A percentile compares a stretch with the other conserved stretches of the same genome.
Evolutionary conservation across 1,284 basidiomycete species (phyloP).

Genomic region (Irpex sp.): DNA sequence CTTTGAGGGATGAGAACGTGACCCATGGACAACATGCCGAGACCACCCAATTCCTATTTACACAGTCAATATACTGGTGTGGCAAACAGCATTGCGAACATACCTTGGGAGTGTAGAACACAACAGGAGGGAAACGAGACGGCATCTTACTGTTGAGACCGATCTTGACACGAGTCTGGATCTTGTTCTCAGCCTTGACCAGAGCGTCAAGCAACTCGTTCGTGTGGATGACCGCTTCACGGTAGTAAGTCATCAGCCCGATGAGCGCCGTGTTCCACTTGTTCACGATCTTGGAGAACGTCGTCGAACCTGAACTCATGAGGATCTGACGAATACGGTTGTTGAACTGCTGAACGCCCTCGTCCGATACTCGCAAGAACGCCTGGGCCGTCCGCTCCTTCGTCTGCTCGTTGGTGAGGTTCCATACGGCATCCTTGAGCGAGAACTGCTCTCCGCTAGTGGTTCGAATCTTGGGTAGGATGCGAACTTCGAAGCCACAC

Average conservation of each 20-base stretch:
- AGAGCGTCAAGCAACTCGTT: constrained; percentile 92
- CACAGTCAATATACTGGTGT: constrained; percentile 9
- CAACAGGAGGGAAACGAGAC: constrained; percentile 94
- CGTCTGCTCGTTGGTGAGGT: constrained; percentile 91
- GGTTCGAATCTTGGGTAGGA: constrained; percentile 92
- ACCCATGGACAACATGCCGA: constrained; percentile 99
- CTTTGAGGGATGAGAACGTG: constrained; percentile 98
- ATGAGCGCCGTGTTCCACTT: constrained; percentile 98
- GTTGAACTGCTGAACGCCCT: constrained; percentile 94
- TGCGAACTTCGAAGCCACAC: constrained; percentile 97
- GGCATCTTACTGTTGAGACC: constrained; percentile 99
- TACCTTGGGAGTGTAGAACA: constrained; percentile 93
- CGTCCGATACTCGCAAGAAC: constrained; percentile 95
- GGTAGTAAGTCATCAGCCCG: constrained; percentile 97
- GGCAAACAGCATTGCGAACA: constrained; percentile 10
- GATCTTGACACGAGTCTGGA: constrained; percentile 99
- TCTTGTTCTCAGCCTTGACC: constrained; percentile 98
- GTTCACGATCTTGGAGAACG: constrained; percentile 99
- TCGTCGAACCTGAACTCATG: constrained; percentile 98
- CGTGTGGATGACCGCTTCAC: constrained; percentile 98
- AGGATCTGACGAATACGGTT: constrained; percentile 95
- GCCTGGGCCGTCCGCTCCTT: constrained; percentile 98
- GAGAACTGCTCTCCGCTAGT: constrained; percentile 96
- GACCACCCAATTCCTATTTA: constrained; percentile 83
- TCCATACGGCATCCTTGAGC: constrained; percentile 97